phyloP scores from a whole-genome alignment of 768 basidiomycete species.

The Auriculariales sp. region DNA sequence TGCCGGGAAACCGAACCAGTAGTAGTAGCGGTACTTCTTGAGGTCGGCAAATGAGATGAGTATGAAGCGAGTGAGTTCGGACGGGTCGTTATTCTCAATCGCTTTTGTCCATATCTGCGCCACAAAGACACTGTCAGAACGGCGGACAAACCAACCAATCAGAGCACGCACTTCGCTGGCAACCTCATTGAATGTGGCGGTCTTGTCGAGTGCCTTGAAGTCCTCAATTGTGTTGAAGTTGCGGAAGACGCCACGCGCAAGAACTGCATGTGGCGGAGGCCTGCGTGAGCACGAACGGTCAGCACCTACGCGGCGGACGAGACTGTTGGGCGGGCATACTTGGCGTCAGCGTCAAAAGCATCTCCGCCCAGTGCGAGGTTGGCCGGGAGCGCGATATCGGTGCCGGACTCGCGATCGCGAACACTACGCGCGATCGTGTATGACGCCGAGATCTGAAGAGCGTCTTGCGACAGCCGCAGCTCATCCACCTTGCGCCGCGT shows the following conservation, averaged over 20 bases:
- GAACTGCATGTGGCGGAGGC: slow-evolving; percentile 31
- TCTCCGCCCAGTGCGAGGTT: slow-evolving; percentile 51
- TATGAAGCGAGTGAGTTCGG: slow-evolving; percentile 61
- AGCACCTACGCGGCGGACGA: neutral
- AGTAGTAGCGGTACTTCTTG: slow-evolving; percentile 95
- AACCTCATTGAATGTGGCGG: slow-evolving; percentile 61
- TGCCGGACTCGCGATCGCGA: slow-evolving; percentile 61
- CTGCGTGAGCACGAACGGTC: slow-evolving; percentile 16
- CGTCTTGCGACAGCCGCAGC: slow-evolving; percentile 63
- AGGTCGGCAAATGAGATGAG: slow-evolving; percentile 92
- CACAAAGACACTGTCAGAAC: neutral
- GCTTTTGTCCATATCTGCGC: slow-evolving; percentile 58
- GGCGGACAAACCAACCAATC: neutral
- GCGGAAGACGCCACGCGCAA: slow-evolving; percentile 57
- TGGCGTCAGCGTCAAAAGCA: slow-evolving; percentile 36
- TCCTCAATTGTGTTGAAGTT: slow-evolving; percentile 98
- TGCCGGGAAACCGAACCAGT: slow-evolving; percentile 97
- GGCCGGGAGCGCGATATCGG: slow-evolving; percentile 57
- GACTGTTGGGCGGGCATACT: slow-evolving; percentile 22
- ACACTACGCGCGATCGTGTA: slow-evolving; percentile 62
- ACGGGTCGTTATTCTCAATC: slow-evolving; percentile 32
- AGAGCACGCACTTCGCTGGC: slow-evolving; percentile 44
- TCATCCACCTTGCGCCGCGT: slow-evolving; percentile 84
- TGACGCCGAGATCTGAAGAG: slow-evolving; percentile 45
- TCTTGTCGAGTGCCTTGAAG: slow-evolving; percentile 82